Evolutionary conservation across 2,329 filamentous ascomycete species (phyloP), one percentile per base, ranked within the genome.

Genomic region (Penicillium olsonii): DNA sequence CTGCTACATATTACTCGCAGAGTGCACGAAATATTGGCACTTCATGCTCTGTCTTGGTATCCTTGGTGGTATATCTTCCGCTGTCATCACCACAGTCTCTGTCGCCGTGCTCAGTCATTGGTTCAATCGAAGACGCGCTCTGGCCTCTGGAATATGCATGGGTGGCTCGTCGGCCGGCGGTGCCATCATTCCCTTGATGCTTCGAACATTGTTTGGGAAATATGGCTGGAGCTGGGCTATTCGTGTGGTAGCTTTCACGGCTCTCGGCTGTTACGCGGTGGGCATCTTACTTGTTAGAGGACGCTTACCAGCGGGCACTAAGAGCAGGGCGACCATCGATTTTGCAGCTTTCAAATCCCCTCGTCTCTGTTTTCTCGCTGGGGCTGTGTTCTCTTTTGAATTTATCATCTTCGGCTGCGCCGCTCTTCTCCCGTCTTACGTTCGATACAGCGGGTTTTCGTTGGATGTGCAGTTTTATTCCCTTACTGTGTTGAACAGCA

Each of bases 331-430:
- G 0, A 67, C 64, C 5, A 55, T 78, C 20, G 75, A 75, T 38
- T 61, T 78, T 20, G 50, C 55, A 0, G 70, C 75, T 0, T 77
- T 78, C 48, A 61, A 58, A 2, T 72, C 72, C 3, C 64, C 67
- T 2, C 67, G 74, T 0, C 73, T 78, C 20, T 68, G 63, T 2
- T 72, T 78, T 27, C 61, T 78, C 3, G 69, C 73, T 0, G 56
- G 69, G 4, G 70, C 69, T 0, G 67, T 78, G 8, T 77, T 79
- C 48, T 65, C 71, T 1, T 71, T 79, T 17, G 77, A 80, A 39
- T 75, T 79, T 41, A 74, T 75, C 31, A 69, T 79, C 12, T 79
- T 79, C 35, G 75, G 75, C 11, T 70, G 74, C n/a, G 70, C 73
- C 1, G 74, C 73, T 1, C 67, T 79, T 7, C 59, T 79, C 1